Conservation (phyloP, 78 protist genomes). For the Dictyostelium brefeldianum region DNA sequence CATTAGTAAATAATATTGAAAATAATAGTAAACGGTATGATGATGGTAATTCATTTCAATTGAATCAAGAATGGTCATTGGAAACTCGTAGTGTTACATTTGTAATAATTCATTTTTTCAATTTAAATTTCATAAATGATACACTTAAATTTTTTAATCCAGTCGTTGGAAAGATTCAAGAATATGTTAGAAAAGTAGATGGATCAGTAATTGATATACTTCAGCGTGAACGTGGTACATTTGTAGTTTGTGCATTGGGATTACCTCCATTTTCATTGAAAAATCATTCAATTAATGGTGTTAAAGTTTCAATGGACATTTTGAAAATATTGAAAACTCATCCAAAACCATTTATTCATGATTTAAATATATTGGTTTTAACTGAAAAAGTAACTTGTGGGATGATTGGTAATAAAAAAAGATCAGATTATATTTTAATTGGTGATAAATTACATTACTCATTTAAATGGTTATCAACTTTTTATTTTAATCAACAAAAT, state of each 20-base stretch:
- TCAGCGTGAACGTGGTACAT: constrained; percentile 27
- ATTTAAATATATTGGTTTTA: constrained; percentile 34
- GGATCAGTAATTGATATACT: constrained; percentile 40
- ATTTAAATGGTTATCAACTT: constrained; percentile 34
- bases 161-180: constrained; percentile 28
- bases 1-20: background rate
- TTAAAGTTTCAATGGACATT: constrained; percentile 48
- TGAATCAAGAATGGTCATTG: constrained; percentile 54
- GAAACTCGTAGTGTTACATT: constrained; percentile 50
- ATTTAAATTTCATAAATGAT: background rate
- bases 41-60: constrained; percentile 2
- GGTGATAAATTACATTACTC: constrained; percentile 50
- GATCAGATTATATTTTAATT: constrained; percentile 51
- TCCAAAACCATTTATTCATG: constrained; percentile 16
- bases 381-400: constrained; percentile 50
- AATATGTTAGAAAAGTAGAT: constrained; percentile 9
- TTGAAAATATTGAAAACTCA: constrained; percentile 22
- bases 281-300: constrained; percentile 22
- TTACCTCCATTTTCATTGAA: constrained; percentile 14
- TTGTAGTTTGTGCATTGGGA: constrained; percentile 62
- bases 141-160: constrained; percentile 53
- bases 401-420: constrained; percentile 39
- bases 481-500: constrained; percentile 16
- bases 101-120: constrained; percentile 45
- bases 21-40: background rate